Evolutionary conservation across 192 early-diverging fungal species (phyloP).

Genomic region (Lobulomyces angularis): DNA sequence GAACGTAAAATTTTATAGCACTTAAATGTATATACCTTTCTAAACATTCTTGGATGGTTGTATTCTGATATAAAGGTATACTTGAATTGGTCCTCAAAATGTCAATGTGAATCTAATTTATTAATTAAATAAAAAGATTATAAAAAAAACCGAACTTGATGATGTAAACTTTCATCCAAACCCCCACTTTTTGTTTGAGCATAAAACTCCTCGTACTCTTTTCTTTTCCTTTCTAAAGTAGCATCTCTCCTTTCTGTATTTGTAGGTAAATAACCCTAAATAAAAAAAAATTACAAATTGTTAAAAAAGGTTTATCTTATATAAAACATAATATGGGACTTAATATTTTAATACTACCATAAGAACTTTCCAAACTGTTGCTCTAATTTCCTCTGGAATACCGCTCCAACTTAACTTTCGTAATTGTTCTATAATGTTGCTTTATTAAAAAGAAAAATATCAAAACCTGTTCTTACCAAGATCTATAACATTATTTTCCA

Average conservation of each 20-base stretch:
- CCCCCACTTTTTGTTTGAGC: conserved; percentile 71
- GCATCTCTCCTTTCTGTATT: conserved; percentile 72
- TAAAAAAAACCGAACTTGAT: conserved; percentile 53
- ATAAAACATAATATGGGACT: neutral
- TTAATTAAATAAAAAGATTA: neutral
- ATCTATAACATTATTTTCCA: conserved; percentile 44
- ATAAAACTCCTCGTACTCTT: conserved; percentile 83
- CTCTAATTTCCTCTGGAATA: conserved; percentile 70
- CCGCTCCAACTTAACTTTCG: conserved; percentile 86
- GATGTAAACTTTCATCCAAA: conserved; percentile 76
- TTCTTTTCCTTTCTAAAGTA: conserved; percentile 76
- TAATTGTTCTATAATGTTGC: conserved; percentile 33
- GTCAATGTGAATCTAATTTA: conserved; percentile 75
- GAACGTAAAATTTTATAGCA: too few species aligned
- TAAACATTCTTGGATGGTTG: conserved; percentile 69
- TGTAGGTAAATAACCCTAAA: conserved; percentile 74
- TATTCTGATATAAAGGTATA: conserved; percentile 71
- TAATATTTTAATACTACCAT: conserved; percentile 35
- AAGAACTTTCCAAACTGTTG: conserved; percentile 86
- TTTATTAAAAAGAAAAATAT: conserved; percentile 2
- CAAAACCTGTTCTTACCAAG: conserved; percentile 18
- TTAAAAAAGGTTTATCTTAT: neutral
- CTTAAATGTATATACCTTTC: conserved; percentile 40
- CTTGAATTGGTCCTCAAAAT: conserved; percentile 79
- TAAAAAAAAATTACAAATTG: neutral